Evolutionary conservation across 352 stramenopile genomes (phyloP).

Genomic region (Thalassiosira mediterranea): DNA sequence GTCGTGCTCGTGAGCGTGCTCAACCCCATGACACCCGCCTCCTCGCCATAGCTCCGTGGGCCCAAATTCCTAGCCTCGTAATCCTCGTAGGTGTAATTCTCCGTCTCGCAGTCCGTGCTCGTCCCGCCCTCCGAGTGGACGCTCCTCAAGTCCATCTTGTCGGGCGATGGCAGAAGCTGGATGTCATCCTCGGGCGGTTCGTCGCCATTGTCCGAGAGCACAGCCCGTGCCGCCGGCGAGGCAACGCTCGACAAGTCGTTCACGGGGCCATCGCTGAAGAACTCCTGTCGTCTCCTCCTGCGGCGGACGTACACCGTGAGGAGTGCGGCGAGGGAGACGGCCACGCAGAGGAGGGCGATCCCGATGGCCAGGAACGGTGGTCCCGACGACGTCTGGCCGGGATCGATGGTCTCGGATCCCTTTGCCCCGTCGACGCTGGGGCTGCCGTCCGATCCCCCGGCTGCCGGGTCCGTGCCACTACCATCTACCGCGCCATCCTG

Average conservation of each 20-base stretch:
- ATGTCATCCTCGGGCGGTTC: conserved; percentile 11
- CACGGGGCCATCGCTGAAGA: conserved; percentile 21
- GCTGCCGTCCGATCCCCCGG: too few relatives aligned
- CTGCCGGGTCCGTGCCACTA: too few relatives aligned
- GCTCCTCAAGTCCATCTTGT: conserved; percentile 36
- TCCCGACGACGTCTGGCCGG: neutral
- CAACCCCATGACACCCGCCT: neutral
- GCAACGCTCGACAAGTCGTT: too few relatives aligned
- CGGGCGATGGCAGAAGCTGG: conserved; percentile 9
- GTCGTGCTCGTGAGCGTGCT: neutral
- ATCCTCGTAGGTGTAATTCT: conserved; percentile 13
- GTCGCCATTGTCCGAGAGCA: too few relatives aligned
- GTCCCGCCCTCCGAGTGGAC: conserved; percentile 12
- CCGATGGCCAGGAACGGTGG: conserved; percentile 13
- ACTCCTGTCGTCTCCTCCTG: neutral
- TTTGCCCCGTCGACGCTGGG: too few relatives aligned
- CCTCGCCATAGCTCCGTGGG: neutral
- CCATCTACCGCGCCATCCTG: too few relatives aligned
- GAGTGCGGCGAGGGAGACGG: conserved; percentile 1
- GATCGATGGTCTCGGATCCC: neutral
- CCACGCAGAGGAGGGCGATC: conserved; percentile 3
- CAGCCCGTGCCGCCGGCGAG: neutral
- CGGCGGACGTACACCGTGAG: conserved; percentile 5
- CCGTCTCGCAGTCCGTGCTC: conserved; percentile 13
- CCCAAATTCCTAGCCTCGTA: neutral